Conservation (phyloP, 2,329 filamentous ascomycete species). For the Diaporthe australafricana region DNA sequence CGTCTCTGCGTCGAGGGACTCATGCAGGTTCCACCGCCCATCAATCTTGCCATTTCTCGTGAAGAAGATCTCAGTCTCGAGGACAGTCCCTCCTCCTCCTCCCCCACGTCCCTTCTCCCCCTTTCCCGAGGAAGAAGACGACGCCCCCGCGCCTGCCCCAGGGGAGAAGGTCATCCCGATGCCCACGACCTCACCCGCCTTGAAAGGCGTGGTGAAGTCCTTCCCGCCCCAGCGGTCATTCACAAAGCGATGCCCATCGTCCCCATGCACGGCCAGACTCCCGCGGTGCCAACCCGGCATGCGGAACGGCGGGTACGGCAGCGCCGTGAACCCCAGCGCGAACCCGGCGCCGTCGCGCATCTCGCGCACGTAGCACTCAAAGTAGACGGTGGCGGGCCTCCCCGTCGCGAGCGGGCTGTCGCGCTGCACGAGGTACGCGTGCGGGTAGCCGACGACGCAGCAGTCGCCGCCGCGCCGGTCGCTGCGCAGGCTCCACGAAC, state of each 20-base stretch:
- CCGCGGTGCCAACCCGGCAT: conserved; percentile 86
- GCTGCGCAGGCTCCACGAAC: conserved; percentile 59
- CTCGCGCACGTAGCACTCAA: conserved; percentile 67
- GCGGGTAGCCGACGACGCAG: conserved; percentile 75
- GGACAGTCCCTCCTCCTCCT: conserved; percentile 41
- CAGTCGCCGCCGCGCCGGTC: conserved; percentile 65
- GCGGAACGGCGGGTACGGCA: conserved; percentile 82
- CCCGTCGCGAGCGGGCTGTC: conserved; percentile 65
- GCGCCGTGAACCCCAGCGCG: conserved; percentile 77
- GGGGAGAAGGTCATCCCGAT: conserved; percentile 74
- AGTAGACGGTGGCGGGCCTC: conserved; percentile 71
- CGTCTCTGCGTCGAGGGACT: conserved; percentile 74
- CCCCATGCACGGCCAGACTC: conserved; percentile 80
- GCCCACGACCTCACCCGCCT: conserved; percentile 74
- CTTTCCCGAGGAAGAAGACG: neutral
- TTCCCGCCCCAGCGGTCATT: conserved; percentile 81
- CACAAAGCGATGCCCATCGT: conserved; percentile 81
- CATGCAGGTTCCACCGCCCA: conserved; percentile 78
- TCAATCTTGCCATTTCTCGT: conserved; percentile 72
- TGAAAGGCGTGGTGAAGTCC: conserved; percentile 74
- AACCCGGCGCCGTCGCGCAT: conserved; percentile 49
- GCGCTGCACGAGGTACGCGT: conserved; percentile 72
- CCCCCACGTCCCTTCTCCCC: conserved; percentile 37
- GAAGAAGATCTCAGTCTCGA: conserved; percentile 74
- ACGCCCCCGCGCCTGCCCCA: conserved; percentile 36